Percentiles rank a stretch among this genome's conserved stretches.
phyloP scores from a whole-genome alignment of 208 protist species.

The Crithidia expoeki region DNA sequence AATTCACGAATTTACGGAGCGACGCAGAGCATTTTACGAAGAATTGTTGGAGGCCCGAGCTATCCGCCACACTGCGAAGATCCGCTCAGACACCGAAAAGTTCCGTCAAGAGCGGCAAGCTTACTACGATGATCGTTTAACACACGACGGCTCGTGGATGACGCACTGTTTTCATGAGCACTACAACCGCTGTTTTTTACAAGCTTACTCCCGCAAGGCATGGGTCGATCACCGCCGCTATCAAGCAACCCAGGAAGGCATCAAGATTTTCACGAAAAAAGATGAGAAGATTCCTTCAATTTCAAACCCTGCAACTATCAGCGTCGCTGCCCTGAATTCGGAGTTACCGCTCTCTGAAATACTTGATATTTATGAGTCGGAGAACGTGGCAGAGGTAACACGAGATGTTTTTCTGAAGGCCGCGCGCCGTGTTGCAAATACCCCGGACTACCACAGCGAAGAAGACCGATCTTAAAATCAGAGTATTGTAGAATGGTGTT shows the following conservation, averaged over 20 bases:
- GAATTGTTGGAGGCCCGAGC: slow-evolving; percentile 50
- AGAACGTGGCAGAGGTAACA: slow-evolving; percentile 45
- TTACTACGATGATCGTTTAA: slow-evolving; percentile 45
- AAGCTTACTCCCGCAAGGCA: slow-evolving; percentile 45
- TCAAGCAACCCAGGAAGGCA: slow-evolving; percentile 24
- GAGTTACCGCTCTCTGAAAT: slow-evolving; percentile 39
- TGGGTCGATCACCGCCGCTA: slow-evolving; percentile 41
- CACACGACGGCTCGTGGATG: slow-evolving; percentile 44
- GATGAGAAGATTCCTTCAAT: slow-evolving; percentile 26
- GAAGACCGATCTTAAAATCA: neutral
- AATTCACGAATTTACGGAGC: slow-evolving; percentile 36
- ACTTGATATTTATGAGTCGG: slow-evolving; percentile 39
- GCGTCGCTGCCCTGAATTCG: slow-evolving; percentile 15
- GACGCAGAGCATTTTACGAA: slow-evolving; percentile 54
- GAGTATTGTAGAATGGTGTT: too few relatives aligned
- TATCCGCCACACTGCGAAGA: slow-evolving; percentile 49
- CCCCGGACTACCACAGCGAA: neutral
- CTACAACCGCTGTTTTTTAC: slow-evolving; percentile 61
- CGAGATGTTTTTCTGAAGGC: slow-evolving; percentile 51
- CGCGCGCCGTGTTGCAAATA: slow-evolving; percentile 30
- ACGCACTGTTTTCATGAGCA: slow-evolving; percentile 48
- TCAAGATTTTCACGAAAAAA: slow-evolving; percentile 24
- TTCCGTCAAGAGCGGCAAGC: slow-evolving; percentile 35
- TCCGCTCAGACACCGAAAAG: slow-evolving; percentile 46
- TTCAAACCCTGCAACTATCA: slow-evolving; percentile 30